phyloP scores from a whole-genome alignment of 169 alveolate genomes.

The Blepharisma undulans region DNA sequence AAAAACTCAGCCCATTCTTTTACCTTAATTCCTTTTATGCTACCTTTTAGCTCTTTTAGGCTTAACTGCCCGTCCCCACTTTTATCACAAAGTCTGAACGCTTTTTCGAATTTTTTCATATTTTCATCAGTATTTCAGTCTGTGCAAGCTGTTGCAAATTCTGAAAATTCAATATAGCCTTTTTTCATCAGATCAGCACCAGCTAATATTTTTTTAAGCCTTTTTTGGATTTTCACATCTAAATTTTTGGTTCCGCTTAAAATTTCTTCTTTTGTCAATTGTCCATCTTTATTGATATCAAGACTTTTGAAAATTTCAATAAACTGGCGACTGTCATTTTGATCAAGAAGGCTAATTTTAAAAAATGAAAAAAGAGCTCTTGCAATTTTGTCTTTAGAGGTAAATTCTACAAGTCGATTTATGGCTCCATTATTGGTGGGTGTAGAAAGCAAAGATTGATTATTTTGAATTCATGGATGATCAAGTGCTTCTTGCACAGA shows the following conservation, averaged over 20 bases:
- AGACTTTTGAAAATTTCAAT: background rate
- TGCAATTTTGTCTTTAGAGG: background rate
- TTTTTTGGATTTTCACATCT: background rate
- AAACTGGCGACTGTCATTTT: background rate
- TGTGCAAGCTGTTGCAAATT: conserved; percentile 20
- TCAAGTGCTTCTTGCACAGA: background rate
- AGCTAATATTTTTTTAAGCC: background rate
- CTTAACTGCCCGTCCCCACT: background rate
- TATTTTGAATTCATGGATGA: background rate
- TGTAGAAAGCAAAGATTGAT: background rate
- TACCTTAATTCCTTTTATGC: background rate
- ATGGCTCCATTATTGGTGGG: background rate
- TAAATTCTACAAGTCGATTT: background rate
- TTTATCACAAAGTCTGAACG: background rate
- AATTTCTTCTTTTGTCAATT: background rate
- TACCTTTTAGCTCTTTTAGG: background rate
- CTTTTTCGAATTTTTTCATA: background rate
- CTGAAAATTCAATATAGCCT: conserved; percentile 10
- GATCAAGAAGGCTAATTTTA: background rate
- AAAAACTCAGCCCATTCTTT: background rate
- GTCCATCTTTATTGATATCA: conserved; percentile 2
- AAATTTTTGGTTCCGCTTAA: background rate
- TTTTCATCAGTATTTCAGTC: background rate
- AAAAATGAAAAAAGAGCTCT: background rate
- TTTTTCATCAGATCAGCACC: background rate